Conservation (phyloP, 164 flowering plant species). For the Platanus orientalis region DNA sequence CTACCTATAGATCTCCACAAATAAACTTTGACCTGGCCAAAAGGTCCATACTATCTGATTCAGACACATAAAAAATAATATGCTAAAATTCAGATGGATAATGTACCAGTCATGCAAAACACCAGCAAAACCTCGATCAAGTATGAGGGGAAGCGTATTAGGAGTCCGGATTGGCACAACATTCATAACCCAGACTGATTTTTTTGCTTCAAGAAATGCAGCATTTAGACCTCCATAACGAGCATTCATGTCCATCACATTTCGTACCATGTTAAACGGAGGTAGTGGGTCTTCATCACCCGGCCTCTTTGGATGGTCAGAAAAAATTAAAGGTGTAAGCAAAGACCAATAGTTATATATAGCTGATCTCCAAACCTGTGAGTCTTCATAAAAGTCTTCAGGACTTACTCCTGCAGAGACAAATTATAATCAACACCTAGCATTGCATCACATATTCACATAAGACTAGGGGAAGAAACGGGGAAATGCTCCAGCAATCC, state of each 20-base stretch:
- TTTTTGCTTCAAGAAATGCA: conserved; percentile 69
- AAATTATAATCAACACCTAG: conserved; percentile 14
- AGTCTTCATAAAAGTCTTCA: conserved; percentile 71
- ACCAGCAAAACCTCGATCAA: conserved; percentile 84
- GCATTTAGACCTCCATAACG: conserved; percentile 85
- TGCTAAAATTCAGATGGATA: not conserved
- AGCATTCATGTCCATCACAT: conserved; percentile 98
- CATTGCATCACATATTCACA: not conserved
- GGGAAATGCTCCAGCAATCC: not conserved
- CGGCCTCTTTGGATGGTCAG: conserved; percentile 98
- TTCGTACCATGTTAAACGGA: conserved; percentile 92
- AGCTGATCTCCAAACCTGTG: conserved; percentile 60
- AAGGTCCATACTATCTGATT: not conserved
- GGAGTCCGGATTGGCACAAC: conserved; percentile 63
- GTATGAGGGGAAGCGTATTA: conserved; percentile 82
- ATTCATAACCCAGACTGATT: conserved; percentile 96
- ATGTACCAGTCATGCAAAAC: conserved; percentile 85
- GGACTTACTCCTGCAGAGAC: conserved; percentile 60
- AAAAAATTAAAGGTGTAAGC: conserved; percentile 90
- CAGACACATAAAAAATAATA: not conserved
- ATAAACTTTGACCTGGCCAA: not conserved
- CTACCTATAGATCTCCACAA: not conserved
- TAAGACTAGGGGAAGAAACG: conserved; percentile 4
- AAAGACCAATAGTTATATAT: conserved; percentile 87
- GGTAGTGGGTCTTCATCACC: conserved; percentile 98